Percentiles rank a stretch among this genome's conserved stretches.
These are phyloP conservation scores for Malassezia furfur DNA, from an alignment of 1,284 basidiomycete genomes.

Conservation along the genomic window DNA sequence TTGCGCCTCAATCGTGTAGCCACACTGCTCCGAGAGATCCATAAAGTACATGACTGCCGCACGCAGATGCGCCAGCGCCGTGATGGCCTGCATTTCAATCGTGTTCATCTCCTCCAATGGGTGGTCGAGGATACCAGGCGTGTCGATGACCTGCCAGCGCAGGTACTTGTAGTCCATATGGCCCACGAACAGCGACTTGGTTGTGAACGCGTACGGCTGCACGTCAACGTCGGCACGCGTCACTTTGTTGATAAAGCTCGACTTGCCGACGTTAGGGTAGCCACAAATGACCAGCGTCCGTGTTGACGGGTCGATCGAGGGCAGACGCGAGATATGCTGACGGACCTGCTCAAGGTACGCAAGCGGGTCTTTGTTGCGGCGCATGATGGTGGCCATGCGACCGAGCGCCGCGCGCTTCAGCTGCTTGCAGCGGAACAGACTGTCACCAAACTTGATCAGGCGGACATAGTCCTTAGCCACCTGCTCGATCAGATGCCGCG, in stretches of 20 bases:
- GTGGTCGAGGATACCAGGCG: constrained; percentile 47
- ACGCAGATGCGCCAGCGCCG: constrained; percentile 45
- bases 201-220: constrained; percentile 48
- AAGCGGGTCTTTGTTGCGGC: constrained; percentile 46
- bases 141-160: constrained; percentile 48
- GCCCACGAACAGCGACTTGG: constrained; percentile 47
- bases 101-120: constrained; percentile 49
- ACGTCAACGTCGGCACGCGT: constrained; percentile 47
- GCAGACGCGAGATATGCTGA: constrained; percentile 48
- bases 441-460: constrained; percentile 48
- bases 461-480: constrained; percentile 48
- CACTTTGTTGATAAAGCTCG: constrained; percentile 48
- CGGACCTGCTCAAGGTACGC: constrained; percentile 48
- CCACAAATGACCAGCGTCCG: constrained; percentile 45
- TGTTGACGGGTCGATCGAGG: constrained; percentile 44
- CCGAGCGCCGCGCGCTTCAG: constrained; percentile 47
- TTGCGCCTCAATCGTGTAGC: constrained; percentile 47
- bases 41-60: constrained; percentile 47
- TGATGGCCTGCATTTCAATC: constrained; percentile 49
- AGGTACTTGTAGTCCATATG: constrained; percentile 49
- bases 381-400: constrained; percentile 48
- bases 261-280: constrained; percentile 48
- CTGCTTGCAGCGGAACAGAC: constrained; percentile 47
- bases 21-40: constrained; percentile 48
- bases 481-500: constrained; percentile 45